Evolutionary conservation across 1,139 yeast genomes (phyloP), one percentile per base, ranked within the genome.

Genomic region (Hyphopichia pseudoburtonii): DNA sequence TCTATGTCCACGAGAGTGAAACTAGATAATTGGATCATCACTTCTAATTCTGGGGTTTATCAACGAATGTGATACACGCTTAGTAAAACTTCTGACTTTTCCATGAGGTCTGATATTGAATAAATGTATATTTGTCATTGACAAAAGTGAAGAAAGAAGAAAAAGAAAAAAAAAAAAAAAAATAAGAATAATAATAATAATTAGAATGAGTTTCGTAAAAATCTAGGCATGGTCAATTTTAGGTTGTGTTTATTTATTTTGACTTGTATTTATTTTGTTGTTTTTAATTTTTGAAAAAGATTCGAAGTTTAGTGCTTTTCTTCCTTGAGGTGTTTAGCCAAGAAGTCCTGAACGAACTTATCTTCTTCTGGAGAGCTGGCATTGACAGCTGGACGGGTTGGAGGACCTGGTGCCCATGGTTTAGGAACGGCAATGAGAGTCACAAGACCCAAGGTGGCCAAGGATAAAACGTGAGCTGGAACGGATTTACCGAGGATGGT

Each of bases 351-450:
- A 42, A 68, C 65, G 70, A 84, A 90, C 65, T 83, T 82, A 64
- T 86, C 96, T 71, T 90, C 97, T 54, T 88, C 97, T 51, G 89
- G 80, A 41, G 89, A 78, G 41, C 80, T 64, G 46, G 96, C 95
- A 50, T 79, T 77, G 63, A 88, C 77, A 40, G 83, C 71, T 44
- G 92, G 88, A 52, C 72, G 72, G 44, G 71, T 66, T 46, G 83
- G 78, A 46, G 78, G 74, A 46, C 78, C 63, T 15, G 78, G 62
- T 26, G 76, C 73, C 79, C 87, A 83, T 56, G 92, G 92, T 65
- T 84, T 83, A 60, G 92, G 92, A 32, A 69, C 56, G 45, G 71
- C 79, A 40, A 77, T 54, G 35, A 81, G 62, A 30, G 72, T 74
- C 43, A 83, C 85, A 26, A 78, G 64, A 48, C 83, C 79, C 52